phyloP scores from a whole-genome alignment of 441 rosid genomes.

The Aquilaria agallochum region DNA sequence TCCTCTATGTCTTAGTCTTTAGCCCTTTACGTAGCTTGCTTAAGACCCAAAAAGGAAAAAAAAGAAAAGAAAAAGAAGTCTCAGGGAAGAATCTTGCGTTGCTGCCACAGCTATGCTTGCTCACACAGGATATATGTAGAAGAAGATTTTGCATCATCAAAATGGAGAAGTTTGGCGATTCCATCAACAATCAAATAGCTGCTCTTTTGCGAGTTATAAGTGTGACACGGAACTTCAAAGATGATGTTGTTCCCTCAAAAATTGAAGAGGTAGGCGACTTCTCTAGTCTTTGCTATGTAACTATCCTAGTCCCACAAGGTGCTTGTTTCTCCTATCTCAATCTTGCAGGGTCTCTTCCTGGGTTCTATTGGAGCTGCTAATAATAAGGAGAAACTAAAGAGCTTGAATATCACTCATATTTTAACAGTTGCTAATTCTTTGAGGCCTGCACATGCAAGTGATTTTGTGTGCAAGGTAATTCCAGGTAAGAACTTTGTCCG shows the following conservation, averaged over 20 bases:
- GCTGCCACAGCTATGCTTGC: too few species aligned
- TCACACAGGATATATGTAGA: not conserved
- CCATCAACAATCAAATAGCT: conserved; percentile 39
- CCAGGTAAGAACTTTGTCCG: conserved; percentile 27
- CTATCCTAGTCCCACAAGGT: not conserved
- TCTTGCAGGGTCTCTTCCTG: conserved; percentile 57
- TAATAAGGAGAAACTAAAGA: conserved; percentile 41
- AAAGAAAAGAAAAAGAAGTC: too few species aligned
- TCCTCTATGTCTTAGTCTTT: too few species aligned
- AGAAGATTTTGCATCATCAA: conserved; percentile 1
- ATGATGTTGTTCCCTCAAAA: conserved; percentile 42
- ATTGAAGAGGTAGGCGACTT: conserved; percentile 38
- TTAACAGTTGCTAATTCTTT: conserved; percentile 58
- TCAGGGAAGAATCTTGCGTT: too few species aligned
- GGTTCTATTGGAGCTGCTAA: conserved; percentile 61
- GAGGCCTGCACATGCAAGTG: conserved; percentile 40
- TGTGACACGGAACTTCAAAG: conserved; percentile 29
- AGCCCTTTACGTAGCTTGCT: too few species aligned
- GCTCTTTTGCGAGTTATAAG: conserved; percentile 47
- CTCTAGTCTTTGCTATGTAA: not conserved
- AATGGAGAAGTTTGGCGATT: conserved; percentile 42
- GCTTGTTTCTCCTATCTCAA: conserved; percentile 1
- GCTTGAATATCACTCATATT: conserved; percentile 45
- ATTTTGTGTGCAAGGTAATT: conserved; percentile 49
- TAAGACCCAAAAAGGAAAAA: too few species aligned